These are phyloP conservation scores for Auxenochlorella protothecoides DNA, from an alignment of 139 green algal species.

Conservation along the genomic window DNA sequence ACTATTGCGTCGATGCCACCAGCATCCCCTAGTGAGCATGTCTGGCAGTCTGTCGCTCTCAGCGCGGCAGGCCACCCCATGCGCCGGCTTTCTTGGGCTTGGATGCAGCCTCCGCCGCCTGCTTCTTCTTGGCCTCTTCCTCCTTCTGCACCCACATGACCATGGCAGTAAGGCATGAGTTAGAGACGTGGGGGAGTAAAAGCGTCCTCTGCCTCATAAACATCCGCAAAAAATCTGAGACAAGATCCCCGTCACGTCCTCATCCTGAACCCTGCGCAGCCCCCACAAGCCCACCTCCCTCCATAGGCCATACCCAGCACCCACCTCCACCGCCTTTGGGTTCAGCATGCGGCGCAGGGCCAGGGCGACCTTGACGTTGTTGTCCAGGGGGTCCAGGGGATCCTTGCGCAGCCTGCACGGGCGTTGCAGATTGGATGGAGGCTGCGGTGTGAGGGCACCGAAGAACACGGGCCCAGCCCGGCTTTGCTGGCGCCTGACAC, in stretches of 20 bases:
- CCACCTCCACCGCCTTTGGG: constrained; percentile 4
- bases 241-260: too few species aligned
- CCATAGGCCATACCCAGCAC: not conserved
- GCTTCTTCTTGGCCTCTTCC: constrained; percentile 6
- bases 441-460: too few species aligned
- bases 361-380: constrained; percentile 70
- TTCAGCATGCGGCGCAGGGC: constrained; percentile 17
- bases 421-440: not conserved
- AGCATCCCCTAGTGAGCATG: too few species aligned
- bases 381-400: constrained; percentile 79
- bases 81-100: constrained; percentile 20
- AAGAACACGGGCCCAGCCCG: too few species aligned
- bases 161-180: too few species aligned
- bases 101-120: not conserved
- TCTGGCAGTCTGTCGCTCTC: not conserved
- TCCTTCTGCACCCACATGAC: not conserved
- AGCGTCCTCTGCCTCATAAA: too few species aligned
- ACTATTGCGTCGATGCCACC: too few species aligned
- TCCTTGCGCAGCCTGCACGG: constrained; percentile 75
- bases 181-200: too few species aligned
- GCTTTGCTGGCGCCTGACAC: too few species aligned
- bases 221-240: too few species aligned
- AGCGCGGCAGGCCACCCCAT: constrained; percentile 27
- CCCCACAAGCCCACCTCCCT: not conserved
- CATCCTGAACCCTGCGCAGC: too few species aligned